Evolutionary conservation across 2,329 filamentous ascomycete genomes (phyloP).

Genomic region (Myriosclerotinia duriaeana): DNA sequence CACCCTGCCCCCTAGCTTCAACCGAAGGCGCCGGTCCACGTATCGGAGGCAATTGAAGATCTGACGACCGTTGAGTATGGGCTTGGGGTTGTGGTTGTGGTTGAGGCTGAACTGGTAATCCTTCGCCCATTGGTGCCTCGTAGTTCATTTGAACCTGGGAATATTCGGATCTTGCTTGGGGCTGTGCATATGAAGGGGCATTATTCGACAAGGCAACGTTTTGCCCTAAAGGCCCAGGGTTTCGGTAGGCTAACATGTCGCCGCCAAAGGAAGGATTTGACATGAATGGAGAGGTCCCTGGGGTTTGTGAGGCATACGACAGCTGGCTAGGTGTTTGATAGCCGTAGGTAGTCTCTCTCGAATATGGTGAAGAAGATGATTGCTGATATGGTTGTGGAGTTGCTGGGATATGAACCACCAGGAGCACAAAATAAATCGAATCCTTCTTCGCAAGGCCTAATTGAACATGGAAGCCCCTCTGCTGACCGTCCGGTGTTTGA

Average conservation of each 20-base stretch:
- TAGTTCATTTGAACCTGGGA: conserved; percentile 44
- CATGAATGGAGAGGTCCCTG: conserved; percentile 32
- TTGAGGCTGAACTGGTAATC: conserved; percentile 40
- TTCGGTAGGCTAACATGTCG: conserved; percentile 35
- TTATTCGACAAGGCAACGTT: conserved; percentile 42
- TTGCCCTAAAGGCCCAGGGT: conserved; percentile 31
- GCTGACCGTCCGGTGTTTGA: conserved; percentile 51
- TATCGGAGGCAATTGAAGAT: conserved; percentile 47
- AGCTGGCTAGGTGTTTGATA: conserved; percentile 36
- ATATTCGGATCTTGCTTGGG: conserved; percentile 49
- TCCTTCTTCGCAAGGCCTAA: conserved; percentile 60
- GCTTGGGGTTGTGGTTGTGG: conserved; percentile 43
- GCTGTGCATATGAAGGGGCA: conserved; percentile 49
- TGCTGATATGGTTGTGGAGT: conserved; percentile 35
- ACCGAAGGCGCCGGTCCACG: conserved; percentile 36
- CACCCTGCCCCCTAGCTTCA: conserved; percentile 46
- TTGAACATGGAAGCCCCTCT: conserved; percentile 51
- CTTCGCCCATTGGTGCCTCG: conserved; percentile 55
- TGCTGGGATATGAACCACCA: conserved; percentile 40
- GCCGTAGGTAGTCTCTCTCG: conserved; percentile 38
- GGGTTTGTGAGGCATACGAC: conserved; percentile 29
- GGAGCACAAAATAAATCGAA: conserved; percentile 61
- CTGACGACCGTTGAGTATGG: conserved; percentile 44
- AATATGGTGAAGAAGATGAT: conserved; percentile 34
- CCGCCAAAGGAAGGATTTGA: conserved; percentile 29